Base-by-base conservation (phyloP, 202 grass and related monocot genomes). In the Panicum virgatum region DNA sequence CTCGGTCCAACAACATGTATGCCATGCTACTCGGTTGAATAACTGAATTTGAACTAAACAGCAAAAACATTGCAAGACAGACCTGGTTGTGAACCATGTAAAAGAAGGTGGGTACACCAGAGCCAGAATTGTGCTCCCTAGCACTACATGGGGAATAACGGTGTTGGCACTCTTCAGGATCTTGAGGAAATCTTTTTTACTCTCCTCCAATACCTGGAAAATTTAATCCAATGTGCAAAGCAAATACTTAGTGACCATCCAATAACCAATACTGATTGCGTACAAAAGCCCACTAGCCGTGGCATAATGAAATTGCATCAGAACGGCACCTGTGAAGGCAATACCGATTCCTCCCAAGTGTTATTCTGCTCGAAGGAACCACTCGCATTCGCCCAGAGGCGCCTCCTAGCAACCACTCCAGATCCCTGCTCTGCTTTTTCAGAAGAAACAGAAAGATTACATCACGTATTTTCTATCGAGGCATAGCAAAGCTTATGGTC, bases 61-160 rank as follows among this genome's bases (percentile, higher is more conserved):
- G 18, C 12, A 82, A 66, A 40, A 53, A 43, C 47, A 50, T 69
- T 20, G 39, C 0, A 61, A 10, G 8, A 61, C 76, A 42, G 16
- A 98, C 92, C 92, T 93, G 82, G 83, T 98, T 67, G 96, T 98
- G 82, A 98, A 98, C 96, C 92, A 98, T 79, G 92, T 90, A 74
- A 98, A 98, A 10, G 96, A 98, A 50, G 92, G 87, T 4, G 92
- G 96, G 61, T 95, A 95, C 80, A 89, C 77, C 72, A 98, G 90
- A 14, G 96, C 96, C 52, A 98, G 87, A 42, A 95, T 61, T 26
- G 96, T 98, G 69, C 96, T 98, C 64, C 86, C 90, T 56, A 98
- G 82, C 27, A 98, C 96, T 37, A 95, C 48, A 25, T 98, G 96
- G 45, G 96, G 96, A 38, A 98, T 95, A 32, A 95, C 38, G 9